Percentiles rank a stretch among this genome's conserved stretches.
These are phyloP conservation scores for Gamsiella multidivaricata DNA, from an alignment of 192 early-diverging fungal genomes.

Conservation along the genomic window DNA sequence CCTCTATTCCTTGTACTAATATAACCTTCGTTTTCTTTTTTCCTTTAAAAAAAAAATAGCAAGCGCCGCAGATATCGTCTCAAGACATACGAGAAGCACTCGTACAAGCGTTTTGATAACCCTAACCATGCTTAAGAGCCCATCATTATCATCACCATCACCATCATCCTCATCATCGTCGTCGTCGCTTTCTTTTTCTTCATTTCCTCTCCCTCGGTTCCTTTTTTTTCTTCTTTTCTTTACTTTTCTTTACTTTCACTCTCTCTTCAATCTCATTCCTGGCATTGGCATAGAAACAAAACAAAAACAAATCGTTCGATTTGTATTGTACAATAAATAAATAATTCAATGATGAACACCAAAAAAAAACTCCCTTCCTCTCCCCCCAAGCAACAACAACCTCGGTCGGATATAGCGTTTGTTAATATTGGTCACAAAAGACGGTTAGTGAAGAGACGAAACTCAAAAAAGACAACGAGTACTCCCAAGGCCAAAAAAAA, in stretches of 20 bases:
- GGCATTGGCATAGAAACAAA: constrained; percentile 1
- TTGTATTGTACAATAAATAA: constrained; percentile 4
- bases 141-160: neutral
- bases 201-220: neutral
- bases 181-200: neutral
- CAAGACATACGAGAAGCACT: constrained; percentile 65
- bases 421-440: too few relatives aligned
- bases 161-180: neutral
- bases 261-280: neutral
- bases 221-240: neutral
- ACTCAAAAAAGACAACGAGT: too few relatives aligned
- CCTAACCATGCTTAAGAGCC: constrained; percentile 39
- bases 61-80: constrained; percentile 59
- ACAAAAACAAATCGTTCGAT: too few relatives aligned
- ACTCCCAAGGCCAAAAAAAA: too few relatives aligned
- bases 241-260: neutral
- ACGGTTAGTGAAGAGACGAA: too few relatives aligned
- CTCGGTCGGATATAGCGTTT: too few relatives aligned
- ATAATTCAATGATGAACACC: too few relatives aligned
- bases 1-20: too few relatives aligned
- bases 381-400: too few relatives aligned
- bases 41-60: constrained; percentile 1
- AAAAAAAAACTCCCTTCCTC: too few relatives aligned
- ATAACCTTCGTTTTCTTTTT: too few relatives aligned
- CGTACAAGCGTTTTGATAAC: constrained; percentile 66